Evolutionary conservation across 768 basidiomycete species (phyloP).

Genomic region (Rhizopogon salebrosus): DNA sequence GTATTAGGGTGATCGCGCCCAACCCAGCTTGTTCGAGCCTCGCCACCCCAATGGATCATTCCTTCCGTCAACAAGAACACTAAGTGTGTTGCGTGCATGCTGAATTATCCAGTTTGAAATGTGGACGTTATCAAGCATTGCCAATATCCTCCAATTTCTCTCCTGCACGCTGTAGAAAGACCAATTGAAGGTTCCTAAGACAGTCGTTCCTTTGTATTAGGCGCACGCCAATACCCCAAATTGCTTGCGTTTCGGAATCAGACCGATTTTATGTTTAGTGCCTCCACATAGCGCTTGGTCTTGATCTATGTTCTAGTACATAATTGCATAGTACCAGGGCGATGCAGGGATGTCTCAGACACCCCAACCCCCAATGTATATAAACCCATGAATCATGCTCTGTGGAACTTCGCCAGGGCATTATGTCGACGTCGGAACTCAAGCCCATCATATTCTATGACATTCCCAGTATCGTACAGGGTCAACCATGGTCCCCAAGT

Average conservation of each 20-base stretch:
- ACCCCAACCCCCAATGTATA: neutral
- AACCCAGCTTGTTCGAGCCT: too few relatives aligned
- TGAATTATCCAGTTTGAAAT: neutral
- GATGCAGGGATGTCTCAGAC: neutral
- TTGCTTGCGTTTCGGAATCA: neutral
- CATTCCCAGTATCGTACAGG: conserved; percentile 22
- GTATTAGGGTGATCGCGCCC: too few relatives aligned
- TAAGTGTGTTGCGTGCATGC: neutral
- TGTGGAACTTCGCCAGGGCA: neutral
- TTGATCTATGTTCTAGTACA: too few relatives aligned
- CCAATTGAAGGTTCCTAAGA: too few relatives aligned
- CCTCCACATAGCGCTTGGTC: too few relatives aligned
- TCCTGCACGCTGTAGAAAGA: too few relatives aligned
- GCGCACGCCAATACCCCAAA: too few relatives aligned
- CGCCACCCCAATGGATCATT: too few relatives aligned
- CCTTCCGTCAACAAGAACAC: too few relatives aligned
- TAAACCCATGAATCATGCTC: neutral
- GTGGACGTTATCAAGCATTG: neutral
- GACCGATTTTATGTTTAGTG: too few relatives aligned
- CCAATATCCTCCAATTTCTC: neutral
- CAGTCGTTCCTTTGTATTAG: too few relatives aligned
- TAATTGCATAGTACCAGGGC: neutral
- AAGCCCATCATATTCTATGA: conserved; percentile 32
- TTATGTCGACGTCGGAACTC: conserved; percentile 10
- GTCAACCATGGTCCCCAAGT: conserved; percentile 34